Base-by-base conservation (phyloP, 2,329 filamentous ascomycete genomes). In the Colletotrichum shisoi region DNA sequence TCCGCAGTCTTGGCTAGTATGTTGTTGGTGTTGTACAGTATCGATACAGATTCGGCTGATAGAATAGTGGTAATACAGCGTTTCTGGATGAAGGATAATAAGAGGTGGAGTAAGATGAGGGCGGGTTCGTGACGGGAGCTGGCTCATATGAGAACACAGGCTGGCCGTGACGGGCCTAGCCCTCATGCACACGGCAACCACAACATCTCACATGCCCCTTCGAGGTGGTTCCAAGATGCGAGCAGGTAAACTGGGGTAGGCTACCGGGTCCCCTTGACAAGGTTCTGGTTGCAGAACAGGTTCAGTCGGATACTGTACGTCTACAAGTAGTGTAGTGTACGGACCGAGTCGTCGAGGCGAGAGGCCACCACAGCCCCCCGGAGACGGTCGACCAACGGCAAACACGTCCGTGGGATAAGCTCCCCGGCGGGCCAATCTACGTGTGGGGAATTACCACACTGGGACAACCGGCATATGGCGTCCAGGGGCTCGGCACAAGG, bases 401-500 rank as follows among this genome's bases (percentile, higher is more conserved):
- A 37, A 8, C 27, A 34, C 8, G 15, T 13, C 19, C 13, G n/a
- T 24, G 12, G 9, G 34, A 31, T 17, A n/a, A n/a, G n/a, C 44
- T 37, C 24, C 40, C n/a, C 13, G 19, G 34, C 57, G 31, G 8
- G 31, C 21, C 34, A 46, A 39, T 48, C 6, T 12, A n/a, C 13
- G 2, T 34, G 0, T 6, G 11, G 5, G 24, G 24, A 8, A n/a
- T n/a, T 2, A 27, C 31, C 15, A 9, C 19, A 39, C 40, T 58
- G 52, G 60, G 63, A 48, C 40, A 42, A 57, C 53, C 46, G 52
- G 31, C 45, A 63, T 19, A 42, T 40, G 19, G 44, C 8, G 27
- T 24, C 21, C 37, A 62, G 44, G 31, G 52, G 48, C 37, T 58
- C 60, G 63, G 60, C 46, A 53, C 39, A 67, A 63, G 53, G 63